phyloP scores from a whole-genome alignment of 805 yeast species.

The Saccharomycopsis malanga region DNA sequence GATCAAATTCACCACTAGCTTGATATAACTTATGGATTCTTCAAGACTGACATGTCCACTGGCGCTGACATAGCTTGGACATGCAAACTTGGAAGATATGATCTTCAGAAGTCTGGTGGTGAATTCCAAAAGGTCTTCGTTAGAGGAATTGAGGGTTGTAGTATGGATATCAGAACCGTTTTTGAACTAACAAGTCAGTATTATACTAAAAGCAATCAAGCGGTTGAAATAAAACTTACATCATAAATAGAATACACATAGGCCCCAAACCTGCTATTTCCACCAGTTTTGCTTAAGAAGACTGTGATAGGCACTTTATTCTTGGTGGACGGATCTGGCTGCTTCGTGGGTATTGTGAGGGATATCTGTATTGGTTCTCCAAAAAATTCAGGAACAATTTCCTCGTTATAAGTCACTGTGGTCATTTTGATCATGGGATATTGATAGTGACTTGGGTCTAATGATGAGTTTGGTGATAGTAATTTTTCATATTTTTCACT shows the following conservation, averaged over 20 bases:
- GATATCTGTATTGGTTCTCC: conserved; percentile 17
- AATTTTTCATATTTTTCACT: too few species aligned
- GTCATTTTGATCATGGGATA: conserved; percentile 8
- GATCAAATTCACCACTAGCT: conserved; percentile 28
- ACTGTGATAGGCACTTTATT: conserved; percentile 32
- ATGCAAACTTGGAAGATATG: conserved; percentile 33
- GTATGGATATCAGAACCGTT: conserved; percentile 30
- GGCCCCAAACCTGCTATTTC: conserved; percentile 30
- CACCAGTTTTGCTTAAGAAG: conserved; percentile 30
- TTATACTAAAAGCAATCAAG: neutral
- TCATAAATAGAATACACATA: conserved; percentile 39
- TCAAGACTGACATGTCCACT: conserved; percentile 34
- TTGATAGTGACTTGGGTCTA: too few species aligned
- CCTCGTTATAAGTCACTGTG: neutral
- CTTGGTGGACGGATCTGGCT: neutral
- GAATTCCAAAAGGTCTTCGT: conserved; percentile 36
- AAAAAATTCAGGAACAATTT: neutral
- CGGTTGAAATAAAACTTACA: conserved; percentile 22
- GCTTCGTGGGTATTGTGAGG: conserved; percentile 16
- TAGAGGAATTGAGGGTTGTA: conserved; percentile 37
- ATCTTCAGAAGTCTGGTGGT: conserved; percentile 37
- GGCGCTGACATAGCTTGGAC: conserved; percentile 41
- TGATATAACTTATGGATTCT: conserved; percentile 29
- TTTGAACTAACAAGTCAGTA: neutral
- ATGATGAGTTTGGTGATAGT: too few species aligned